These are phyloP conservation scores for Phaeosphaeriaceae sp. DNA, from an alignment of 2,329 filamentous ascomycete species.

Conservation along the genomic window DNA sequence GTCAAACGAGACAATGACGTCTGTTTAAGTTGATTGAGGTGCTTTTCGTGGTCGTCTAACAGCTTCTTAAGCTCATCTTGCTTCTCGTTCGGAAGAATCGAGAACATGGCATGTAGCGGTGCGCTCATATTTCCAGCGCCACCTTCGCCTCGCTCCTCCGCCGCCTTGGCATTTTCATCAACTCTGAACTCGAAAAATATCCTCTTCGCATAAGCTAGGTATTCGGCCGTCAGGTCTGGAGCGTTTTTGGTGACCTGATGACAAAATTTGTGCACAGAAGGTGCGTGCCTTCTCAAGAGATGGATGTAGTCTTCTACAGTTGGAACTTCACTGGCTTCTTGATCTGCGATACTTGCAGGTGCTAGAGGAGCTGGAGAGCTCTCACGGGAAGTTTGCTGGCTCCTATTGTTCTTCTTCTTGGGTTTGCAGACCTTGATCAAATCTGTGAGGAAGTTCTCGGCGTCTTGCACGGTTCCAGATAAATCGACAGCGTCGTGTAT, in stretches of 20 bases:
- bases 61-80: constrained; percentile 56
- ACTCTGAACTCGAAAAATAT: constrained; percentile 63
- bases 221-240: constrained; percentile 67
- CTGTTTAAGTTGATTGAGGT: constrained; percentile 62
- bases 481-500: constrained; percentile 76
- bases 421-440: constrained; percentile 65
- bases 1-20: constrained; percentile 64
- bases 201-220: constrained; percentile 66
- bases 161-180: constrained; percentile 24
- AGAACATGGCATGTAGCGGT: constrained; percentile 51
- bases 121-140: constrained; percentile 53
- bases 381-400: constrained; percentile 30
- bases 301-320: constrained; percentile 75
- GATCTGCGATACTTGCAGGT: constrained; percentile 31
- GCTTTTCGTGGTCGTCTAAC: constrained; percentile 66
- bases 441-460: constrained; percentile 73
- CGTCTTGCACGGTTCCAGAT: constrained; percentile 69
- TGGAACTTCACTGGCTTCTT: constrained; percentile 47
- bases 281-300: constrained; percentile 69
- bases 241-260: constrained; percentile 73
- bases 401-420: constrained; percentile 39
- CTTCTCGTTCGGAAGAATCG: constrained; percentile 56
- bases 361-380: constrained; percentile 29
- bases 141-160: constrained; percentile 26
- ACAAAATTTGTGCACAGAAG: constrained; percentile 70